Evolutionary conservation across 2,329 filamentous ascomycete species (phyloP).

Genomic region (Ceratocystiopsis sp.): DNA sequence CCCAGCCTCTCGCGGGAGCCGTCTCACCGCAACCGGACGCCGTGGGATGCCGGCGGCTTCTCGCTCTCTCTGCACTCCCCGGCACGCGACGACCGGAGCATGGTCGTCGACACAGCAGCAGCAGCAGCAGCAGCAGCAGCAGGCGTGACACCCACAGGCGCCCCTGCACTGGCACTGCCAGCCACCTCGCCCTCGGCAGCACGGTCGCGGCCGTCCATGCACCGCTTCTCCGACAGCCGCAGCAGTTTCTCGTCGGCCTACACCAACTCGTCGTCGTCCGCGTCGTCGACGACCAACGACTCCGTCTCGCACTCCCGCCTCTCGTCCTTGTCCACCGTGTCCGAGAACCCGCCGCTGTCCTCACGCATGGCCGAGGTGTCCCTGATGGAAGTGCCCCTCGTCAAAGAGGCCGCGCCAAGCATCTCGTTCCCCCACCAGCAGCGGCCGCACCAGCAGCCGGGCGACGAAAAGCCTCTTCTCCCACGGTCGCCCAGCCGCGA

Average conservation of each 20-base stretch:
- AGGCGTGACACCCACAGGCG: slow-evolving; percentile 8
- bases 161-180: neutral
- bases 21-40: slow-evolving; percentile 22
- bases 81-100: neutral
- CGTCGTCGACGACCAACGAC: slow-evolving; percentile 10
- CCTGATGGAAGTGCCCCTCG: slow-evolving; percentile 7
- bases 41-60: slow-evolving; percentile 35
- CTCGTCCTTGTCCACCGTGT: slow-evolving; percentile 35
- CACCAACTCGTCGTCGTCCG: slow-evolving; percentile 18
- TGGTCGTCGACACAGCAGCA: neutral
- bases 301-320: slow-evolving; percentile 33
- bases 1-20: slow-evolving; percentile 14
- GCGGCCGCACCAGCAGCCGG: neutral
- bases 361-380: slow-evolving; percentile 20
- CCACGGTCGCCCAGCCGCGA: neutral
- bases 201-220: slow-evolving; percentile 7
- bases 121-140: neutral
- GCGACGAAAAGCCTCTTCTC: neutral
- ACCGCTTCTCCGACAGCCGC: slow-evolving; percentile 32
- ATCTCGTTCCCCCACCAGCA: neutral
- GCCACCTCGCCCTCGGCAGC: too few relatives aligned
- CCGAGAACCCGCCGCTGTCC: slow-evolving; percentile 21
- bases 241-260: slow-evolving; percentile 36
- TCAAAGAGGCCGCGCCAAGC: too few relatives aligned
- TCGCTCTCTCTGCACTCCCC: slow-evolving; percentile 20